Percentiles rank a stretch among this genome's conserved stretches.
Evolutionary conservation across 257 asterid species (phyloP).

Genomic region (Przewalskia tangutica): DNA sequence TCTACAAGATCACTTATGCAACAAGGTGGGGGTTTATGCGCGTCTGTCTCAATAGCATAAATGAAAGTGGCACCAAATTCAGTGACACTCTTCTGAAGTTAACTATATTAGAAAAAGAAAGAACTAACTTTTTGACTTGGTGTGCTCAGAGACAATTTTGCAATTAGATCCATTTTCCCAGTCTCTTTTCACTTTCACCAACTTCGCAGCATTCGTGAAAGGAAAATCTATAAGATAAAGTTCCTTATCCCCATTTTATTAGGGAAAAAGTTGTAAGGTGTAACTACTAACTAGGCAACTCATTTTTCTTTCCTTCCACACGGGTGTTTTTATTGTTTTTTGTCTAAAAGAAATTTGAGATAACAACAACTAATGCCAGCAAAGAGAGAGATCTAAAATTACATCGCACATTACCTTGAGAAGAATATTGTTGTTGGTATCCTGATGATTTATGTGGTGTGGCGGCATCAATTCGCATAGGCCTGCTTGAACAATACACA

Average conservation of each 20-base stretch:
- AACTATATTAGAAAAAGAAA: background rate
- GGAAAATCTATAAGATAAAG: background rate
- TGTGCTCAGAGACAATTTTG: background rate
- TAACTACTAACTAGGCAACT: background rate
- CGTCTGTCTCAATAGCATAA: background rate
- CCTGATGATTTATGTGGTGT: slow-evolving; percentile 78
- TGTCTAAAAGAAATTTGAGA: background rate
- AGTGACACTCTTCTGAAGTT: background rate
- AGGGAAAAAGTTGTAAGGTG: background rate
- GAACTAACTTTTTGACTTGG: background rate
- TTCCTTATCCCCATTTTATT: background rate
- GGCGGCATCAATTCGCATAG: slow-evolving; percentile 91
- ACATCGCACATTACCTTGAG: slow-evolving; percentile 39
- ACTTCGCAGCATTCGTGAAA: background rate
- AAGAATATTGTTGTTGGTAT: slow-evolving; percentile 57
- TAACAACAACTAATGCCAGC: background rate
- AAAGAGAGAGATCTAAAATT: background rate
- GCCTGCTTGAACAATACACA: slow-evolving; percentile 68
- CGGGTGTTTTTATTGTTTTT: background rate
- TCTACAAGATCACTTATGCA: background rate
- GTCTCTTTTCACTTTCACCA: background rate
- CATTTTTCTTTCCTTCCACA: background rate
- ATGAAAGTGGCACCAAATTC: background rate
- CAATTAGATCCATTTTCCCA: background rate
- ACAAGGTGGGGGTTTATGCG: background rate